Evolutionary conservation across 352 stramenopile species (phyloP).

Genomic region (Globisporangium polare): DNA sequence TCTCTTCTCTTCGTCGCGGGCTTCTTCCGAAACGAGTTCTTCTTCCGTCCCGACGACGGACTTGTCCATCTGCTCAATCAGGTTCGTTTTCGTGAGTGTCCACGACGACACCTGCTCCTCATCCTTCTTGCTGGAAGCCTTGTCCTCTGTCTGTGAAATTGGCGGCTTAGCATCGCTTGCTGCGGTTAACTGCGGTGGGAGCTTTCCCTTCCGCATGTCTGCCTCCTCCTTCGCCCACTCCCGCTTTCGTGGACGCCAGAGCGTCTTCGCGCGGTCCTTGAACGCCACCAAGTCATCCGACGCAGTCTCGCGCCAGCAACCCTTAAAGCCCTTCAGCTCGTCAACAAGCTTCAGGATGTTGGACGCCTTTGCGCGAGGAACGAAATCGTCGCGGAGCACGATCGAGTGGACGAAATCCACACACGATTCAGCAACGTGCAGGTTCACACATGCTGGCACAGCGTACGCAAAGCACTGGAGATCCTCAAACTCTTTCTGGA

Average conservation of each 20-base stretch:
- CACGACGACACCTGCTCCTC: constrained; percentile 49
- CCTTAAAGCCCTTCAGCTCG: constrained; percentile 79
- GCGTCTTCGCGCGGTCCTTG: constrained; percentile 75
- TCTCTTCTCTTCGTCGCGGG: constrained; percentile 46
- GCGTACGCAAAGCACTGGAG: constrained; percentile 86
- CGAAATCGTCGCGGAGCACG: constrained; percentile 82
- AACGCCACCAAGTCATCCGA: constrained; percentile 79
- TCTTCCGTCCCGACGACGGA: constrained; percentile 26
- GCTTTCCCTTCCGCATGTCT: constrained; percentile 45
- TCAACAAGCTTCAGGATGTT: constrained; percentile 78
- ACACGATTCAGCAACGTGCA: constrained; percentile 76
- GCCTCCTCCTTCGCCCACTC: constrained; percentile 75
- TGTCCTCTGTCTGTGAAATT: not conserved
- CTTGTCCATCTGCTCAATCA: constrained; percentile 78
- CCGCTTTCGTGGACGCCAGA: constrained; percentile 78
- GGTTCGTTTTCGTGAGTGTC: constrained; percentile 67
- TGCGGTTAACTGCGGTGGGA: constrained; percentile 13
- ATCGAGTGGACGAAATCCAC: constrained; percentile 78
- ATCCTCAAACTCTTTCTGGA: constrained; percentile 81
- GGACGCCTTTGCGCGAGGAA: constrained; percentile 76
- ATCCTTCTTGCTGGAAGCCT: constrained; percentile 11
- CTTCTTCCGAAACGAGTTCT: constrained; percentile 26
- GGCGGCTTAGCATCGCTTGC: not conserved
- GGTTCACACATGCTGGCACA: constrained; percentile 77
- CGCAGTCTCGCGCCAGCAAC: constrained; percentile 73